phyloP scores from a whole-genome alignment of 73 alveolate genomes.

The Paramecium pentaurelia region DNA sequence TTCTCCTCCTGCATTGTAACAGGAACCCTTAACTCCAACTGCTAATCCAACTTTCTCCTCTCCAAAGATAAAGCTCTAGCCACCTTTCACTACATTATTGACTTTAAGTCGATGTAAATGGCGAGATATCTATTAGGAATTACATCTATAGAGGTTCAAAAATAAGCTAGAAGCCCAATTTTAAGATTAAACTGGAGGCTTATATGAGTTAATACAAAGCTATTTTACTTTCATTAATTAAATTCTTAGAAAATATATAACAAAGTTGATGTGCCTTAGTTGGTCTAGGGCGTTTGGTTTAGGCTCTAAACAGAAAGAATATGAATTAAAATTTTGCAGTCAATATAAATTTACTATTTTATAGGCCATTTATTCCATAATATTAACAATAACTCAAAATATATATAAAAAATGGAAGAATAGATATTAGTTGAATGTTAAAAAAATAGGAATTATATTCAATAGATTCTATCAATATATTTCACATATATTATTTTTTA shows the following conservation, averaged over 20 bases:
- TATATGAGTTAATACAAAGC: not conserved
- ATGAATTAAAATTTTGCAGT: not conserved
- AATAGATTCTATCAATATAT: not conserved
- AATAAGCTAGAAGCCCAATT: not conserved
- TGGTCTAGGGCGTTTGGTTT: not conserved
- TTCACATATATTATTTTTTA: too few species aligned
- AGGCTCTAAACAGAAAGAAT: not conserved
- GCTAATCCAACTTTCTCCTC: slow-evolving; percentile 47
- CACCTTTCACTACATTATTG: not conserved
- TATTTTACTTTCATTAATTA: not conserved
- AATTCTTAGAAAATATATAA: not conserved
- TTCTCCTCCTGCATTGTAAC: slow-evolving; percentile 6
- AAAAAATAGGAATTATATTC: not conserved
- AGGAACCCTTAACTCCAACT: slow-evolving; percentile 41
- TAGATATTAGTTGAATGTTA: too few species aligned
- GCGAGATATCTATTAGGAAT: not conserved
- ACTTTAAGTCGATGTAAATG: slow-evolving; percentile 30
- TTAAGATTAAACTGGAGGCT: slow-evolving; percentile 1
- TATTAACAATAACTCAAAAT: not conserved
- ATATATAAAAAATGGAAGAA: too few species aligned
- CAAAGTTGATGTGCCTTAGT: slow-evolving; percentile 34
- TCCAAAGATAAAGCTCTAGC: not conserved
- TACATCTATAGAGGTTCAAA: not conserved
- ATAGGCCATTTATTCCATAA: not conserved
- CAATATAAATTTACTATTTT: not conserved